Conservation (phyloP, 2,329 filamentous ascomycete species). For the Neobulgaria alba region DNA sequence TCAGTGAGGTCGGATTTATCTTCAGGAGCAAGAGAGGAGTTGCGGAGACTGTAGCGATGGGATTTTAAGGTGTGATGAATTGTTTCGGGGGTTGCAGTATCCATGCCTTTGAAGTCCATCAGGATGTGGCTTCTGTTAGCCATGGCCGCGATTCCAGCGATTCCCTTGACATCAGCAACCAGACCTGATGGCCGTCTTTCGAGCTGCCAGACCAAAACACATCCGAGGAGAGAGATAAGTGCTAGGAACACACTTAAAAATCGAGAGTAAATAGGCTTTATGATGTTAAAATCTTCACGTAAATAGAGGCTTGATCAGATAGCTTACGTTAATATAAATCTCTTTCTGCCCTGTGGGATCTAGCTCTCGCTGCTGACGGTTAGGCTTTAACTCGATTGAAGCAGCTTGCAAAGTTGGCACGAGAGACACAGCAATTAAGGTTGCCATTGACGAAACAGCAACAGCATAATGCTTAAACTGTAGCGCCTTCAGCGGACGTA, state of each 20-base stretch:
- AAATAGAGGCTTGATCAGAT: not conserved
- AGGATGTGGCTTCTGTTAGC: slow-evolving; percentile 65
- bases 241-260: slow-evolving; percentile 47
- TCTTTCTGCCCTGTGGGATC: slow-evolving; percentile 40
- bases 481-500: slow-evolving; percentile 55
- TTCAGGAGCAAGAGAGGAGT: slow-evolving; percentile 61
- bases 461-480: slow-evolving; percentile 60
- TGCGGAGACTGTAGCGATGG: slow-evolving; percentile 59
- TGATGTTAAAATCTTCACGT: not conserved
- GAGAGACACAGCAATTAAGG: slow-evolving; percentile 56
- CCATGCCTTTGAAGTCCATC: slow-evolving; percentile 65
- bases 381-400: slow-evolving; percentile 48
- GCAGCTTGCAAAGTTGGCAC: slow-evolving; percentile 62
- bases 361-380: slow-evolving; percentile 35
- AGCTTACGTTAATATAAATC: slow-evolving; percentile 40
- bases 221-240: slow-evolving; percentile 49
- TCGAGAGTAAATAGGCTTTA: slow-evolving; percentile 46
- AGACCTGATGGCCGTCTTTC: slow-evolving; percentile 56
- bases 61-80: slow-evolving; percentile 61
- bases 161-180: slow-evolving; percentile 59
- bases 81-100: slow-evolving; percentile 54
- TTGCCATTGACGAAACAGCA: slow-evolving; percentile 54
- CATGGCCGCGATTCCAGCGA: slow-evolving; percentile 68
- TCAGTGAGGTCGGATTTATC: slow-evolving; percentile 37
- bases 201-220: slow-evolving; percentile 51